These are phyloP conservation scores for Diaporthe capsici DNA, from an alignment of 2,329 filamentous ascomycete genomes.

Conservation along the genomic window DNA sequence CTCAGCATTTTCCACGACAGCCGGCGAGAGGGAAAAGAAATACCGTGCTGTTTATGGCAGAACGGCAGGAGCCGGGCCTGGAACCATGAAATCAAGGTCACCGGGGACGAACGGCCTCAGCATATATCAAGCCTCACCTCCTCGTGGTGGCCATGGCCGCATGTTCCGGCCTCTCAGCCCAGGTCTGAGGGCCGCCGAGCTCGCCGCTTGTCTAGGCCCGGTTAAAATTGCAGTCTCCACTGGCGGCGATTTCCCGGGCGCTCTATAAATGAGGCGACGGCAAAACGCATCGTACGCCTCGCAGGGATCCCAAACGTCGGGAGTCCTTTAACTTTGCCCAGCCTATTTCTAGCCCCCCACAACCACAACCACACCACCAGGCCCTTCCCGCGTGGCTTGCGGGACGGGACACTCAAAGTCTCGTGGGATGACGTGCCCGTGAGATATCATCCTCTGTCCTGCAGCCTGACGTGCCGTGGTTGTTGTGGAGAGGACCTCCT, in stretches of 20 bases:
- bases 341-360: not conserved
- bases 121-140: not conserved
- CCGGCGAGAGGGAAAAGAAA: not conserved
- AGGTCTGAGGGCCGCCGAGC: not conserved
- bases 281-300: constrained; percentile 13
- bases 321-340: not conserved
- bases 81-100: not conserved
- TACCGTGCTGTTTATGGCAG: not conserved
- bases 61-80: not conserved
- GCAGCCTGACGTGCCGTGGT: not conserved
- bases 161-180: not conserved
- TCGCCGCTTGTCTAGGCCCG: constrained; percentile 1
- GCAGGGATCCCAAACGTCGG: constrained; percentile 26
- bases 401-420: not conserved
- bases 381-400: not conserved
- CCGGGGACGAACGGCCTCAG: not conserved
- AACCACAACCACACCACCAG: not conserved
- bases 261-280: constrained; percentile 25
- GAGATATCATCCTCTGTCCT: not conserved
- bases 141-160: not conserved
- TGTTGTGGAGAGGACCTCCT: not conserved
- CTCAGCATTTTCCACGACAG: not conserved
- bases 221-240: constrained; percentile 24
- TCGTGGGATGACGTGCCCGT: not conserved
- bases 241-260: constrained; percentile 8